These are phyloP conservation scores for Balakata baccata DNA, from an alignment of 345 rosid genomes.

Conservation along the genomic window DNA sequence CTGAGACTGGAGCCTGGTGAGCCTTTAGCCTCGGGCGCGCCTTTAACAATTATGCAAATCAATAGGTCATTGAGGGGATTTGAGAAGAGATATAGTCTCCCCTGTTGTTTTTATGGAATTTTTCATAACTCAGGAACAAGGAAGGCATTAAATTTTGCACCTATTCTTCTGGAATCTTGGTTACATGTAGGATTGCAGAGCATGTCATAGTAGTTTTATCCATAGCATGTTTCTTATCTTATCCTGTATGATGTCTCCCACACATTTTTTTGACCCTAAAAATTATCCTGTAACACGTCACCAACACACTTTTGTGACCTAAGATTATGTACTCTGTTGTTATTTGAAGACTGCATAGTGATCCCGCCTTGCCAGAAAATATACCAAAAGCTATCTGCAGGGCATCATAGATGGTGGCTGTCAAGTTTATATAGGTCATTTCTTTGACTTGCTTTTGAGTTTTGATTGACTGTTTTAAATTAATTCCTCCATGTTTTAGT, in stretches of 20 bases:
- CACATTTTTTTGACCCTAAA: too few relatives aligned
- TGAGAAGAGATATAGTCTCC: background rate
- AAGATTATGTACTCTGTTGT: background rate
- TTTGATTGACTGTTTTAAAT: background rate
- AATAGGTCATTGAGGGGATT: background rate
- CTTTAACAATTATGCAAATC: too few relatives aligned
- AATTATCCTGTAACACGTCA: background rate
- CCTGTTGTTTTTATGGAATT: background rate
- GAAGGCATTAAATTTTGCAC: background rate
- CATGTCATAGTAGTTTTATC: background rate
- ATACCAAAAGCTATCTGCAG: background rate
- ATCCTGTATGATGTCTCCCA: background rate
- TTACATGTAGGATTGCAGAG: background rate
- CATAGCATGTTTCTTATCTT: background rate
- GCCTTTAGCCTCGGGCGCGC: too few relatives aligned
- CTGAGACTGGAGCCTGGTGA: too few relatives aligned
- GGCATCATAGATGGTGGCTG: background rate
- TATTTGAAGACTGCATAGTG: background rate
- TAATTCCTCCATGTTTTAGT: background rate
- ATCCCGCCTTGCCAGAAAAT: background rate
- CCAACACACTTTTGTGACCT: background rate
- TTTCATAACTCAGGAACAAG: background rate
- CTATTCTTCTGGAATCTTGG: background rate
- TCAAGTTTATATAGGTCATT: background rate
- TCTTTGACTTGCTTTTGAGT: conserved; percentile 1